These are phyloP conservation scores for Hypericum perforatum DNA, from an alignment of 345 rosid genomes.

Conservation along the genomic window DNA sequence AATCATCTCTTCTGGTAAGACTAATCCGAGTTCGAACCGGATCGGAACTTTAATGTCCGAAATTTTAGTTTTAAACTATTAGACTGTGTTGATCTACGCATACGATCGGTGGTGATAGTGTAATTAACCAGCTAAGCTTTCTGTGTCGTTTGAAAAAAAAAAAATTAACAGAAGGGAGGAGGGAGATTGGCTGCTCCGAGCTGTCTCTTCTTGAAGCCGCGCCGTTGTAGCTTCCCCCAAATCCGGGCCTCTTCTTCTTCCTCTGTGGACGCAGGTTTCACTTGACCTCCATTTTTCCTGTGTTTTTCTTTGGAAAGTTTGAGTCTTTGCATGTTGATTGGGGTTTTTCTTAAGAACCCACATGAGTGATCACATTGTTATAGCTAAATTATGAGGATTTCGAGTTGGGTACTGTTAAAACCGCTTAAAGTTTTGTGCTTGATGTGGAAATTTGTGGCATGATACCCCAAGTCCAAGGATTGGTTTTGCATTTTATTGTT, in stretches of 20 bases:
- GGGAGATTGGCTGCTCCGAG: constrained; percentile 18
- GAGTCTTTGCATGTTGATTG: neutral
- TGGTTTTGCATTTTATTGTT: neutral
- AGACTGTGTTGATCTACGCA: neutral
- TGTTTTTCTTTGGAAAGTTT: neutral
- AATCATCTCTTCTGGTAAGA: constrained; percentile 30
- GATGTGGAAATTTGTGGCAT: too few relatives aligned
- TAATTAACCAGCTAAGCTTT: too few relatives aligned
- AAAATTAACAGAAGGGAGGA: constrained; percentile 23
- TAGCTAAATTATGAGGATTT: too few relatives aligned
- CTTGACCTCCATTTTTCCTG: constrained; percentile 2
- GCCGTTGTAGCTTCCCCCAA: constrained; percentile 32
- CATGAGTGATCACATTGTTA: too few relatives aligned
- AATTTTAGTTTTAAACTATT: neutral
- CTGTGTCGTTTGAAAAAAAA: too few relatives aligned
- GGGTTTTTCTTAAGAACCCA: too few relatives aligned
- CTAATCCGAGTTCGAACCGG: too few relatives aligned
- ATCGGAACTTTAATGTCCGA: too few relatives aligned
- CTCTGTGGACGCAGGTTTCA: constrained; percentile 46
- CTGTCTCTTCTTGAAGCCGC: constrained; percentile 15
- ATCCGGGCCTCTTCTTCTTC: constrained; percentile 47
- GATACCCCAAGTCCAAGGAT: neutral
- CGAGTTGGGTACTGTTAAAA: too few relatives aligned
- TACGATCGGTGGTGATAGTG: too few relatives aligned
- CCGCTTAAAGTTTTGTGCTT: too few relatives aligned